phyloP scores from a whole-genome alignment of 305 asterid species.

The Fraxinus paxiana region DNA sequence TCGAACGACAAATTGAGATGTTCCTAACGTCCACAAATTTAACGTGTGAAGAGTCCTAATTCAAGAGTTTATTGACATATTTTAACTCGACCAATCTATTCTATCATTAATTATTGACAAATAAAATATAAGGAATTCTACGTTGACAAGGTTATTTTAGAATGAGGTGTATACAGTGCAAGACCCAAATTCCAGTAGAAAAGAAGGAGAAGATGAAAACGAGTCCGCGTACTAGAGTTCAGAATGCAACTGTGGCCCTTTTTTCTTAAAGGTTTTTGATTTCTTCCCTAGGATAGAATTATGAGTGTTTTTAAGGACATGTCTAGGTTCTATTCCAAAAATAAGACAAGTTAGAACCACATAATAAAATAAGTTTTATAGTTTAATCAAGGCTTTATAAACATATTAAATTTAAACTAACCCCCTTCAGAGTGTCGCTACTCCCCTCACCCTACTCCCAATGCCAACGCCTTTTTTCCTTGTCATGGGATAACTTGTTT shows the following conservation, averaged over 20 bases:
- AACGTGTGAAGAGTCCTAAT: neutral
- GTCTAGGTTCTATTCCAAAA: neutral
- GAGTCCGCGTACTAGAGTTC: too few relatives aligned
- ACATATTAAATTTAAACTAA: too few relatives aligned
- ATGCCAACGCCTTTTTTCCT: neutral
- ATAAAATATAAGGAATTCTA: neutral
- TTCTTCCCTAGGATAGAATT: neutral
- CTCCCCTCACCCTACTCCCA: neutral
- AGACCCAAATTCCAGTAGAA: too few relatives aligned
- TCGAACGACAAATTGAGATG: neutral
- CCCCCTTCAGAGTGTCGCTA: neutral
- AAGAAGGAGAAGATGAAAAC: too few relatives aligned
- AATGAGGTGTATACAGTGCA: neutral
- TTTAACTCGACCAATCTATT: neutral
- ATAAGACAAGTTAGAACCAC: neutral
- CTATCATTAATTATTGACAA: neutral
- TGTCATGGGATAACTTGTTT: neutral
- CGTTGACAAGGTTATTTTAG: neutral
- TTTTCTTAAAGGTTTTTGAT: too few relatives aligned
- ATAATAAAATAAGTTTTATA: too few relatives aligned
- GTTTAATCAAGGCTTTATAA: neutral
- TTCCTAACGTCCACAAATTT: neutral
- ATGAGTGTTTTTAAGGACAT: neutral
- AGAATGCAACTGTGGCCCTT: too few relatives aligned
- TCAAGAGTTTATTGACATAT: neutral